Percentiles rank a stretch among this genome's conserved stretches.
These are phyloP conservation scores for Albifimbria verrucaria DNA, from an alignment of 2,329 filamentous ascomycete species.

Conservation along the genomic window DNA sequence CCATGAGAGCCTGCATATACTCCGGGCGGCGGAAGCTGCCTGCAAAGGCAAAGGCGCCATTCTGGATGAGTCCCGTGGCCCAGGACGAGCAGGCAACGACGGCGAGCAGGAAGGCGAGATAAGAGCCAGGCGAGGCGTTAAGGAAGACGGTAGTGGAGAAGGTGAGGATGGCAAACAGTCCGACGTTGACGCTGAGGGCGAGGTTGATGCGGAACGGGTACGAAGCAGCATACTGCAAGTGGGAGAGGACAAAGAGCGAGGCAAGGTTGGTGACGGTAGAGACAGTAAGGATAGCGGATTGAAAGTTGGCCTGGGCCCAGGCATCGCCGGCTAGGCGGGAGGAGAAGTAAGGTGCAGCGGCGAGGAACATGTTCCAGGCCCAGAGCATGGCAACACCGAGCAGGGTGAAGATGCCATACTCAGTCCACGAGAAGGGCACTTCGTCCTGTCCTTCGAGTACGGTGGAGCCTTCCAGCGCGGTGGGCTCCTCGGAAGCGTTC, in stretches of 20 bases:
- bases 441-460: constrained; percentile 32
- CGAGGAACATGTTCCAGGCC: constrained; percentile 99
- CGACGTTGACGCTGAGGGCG: constrained; percentile 73
- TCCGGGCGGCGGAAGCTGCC: constrained; percentile 79
- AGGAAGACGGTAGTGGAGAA: constrained; percentile 72
- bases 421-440: constrained; percentile 73
- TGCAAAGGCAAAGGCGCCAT: constrained; percentile 90
- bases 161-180: constrained; percentile 73
- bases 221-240: constrained; percentile 76
- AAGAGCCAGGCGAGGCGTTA: constrained; percentile 57
- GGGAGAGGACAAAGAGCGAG: constrained; percentile 72
- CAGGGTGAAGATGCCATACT: constrained; percentile 81
- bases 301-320: constrained; percentile 78
- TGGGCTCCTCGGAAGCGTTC: constrained; percentile 21
- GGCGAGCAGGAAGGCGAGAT: constrained; percentile 77
- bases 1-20: constrained; percentile 96
- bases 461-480: constrained; percentile 20
- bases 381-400: constrained; percentile 93
- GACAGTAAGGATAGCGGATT: constrained; percentile 82
- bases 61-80: constrained; percentile 84
- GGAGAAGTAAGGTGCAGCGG: constrained; percentile 90
- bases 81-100: constrained; percentile 79
- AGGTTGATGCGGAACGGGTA: constrained; percentile 84
- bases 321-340: constrained; percentile 69
- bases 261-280: constrained; percentile 80